Evolutionary conservation across 2,329 filamentous ascomycete species (phyloP), one percentile per base, ranked within the genome.

Genomic region (Colletotrichum echinochloae): DNA sequence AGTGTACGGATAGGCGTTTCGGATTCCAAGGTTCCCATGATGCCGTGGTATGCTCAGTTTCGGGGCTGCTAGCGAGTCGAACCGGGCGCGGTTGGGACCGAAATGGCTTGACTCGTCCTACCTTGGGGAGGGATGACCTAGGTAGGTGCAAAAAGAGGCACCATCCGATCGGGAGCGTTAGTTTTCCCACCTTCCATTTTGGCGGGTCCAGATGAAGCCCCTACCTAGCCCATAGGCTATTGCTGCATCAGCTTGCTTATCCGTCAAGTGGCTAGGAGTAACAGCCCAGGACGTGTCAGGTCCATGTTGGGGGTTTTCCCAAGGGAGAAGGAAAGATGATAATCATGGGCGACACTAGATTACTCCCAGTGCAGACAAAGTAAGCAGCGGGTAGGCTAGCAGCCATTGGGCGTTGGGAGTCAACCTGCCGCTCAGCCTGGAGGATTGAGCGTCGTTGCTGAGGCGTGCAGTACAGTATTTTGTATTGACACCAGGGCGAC

Each of bases 351-450:
- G 37, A 18, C 5, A 18, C 48, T 33, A 11, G 39, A 18, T 23
- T 59, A 23, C 57, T 59, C 46, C 62, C n/a, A 54, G 52, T 61
- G 28, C 30, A n/a, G n/a, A 44, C 33, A 46, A 20, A 49, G 39
- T 20, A 48, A 54, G 23, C 23, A 28, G 35, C 51, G n/a, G n/a
- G n/a, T n/a, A 44, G 49, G 56, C 5, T 35, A 18, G 12, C 5
- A 23, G 41, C 37, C 51, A 44, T 30, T 23, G 49, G 41, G 64
- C 57, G n/a, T 48, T 28, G 37, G 23, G 57, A 62, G 48, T 68
- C 64, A 62, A 52, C 35, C 57, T 62, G 44, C 51, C 56, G 67
- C 57, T 67, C 57, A 67, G 62, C 67, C 57, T 70, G 14, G 56
- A 52, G 63, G 44, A 49, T 51, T 39, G 54, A 51, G 52, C 23